Evolutionary conservation across 2,329 filamentous ascomycete genomes (phyloP).

Genomic region (Karstenula rhodostoma): DNA sequence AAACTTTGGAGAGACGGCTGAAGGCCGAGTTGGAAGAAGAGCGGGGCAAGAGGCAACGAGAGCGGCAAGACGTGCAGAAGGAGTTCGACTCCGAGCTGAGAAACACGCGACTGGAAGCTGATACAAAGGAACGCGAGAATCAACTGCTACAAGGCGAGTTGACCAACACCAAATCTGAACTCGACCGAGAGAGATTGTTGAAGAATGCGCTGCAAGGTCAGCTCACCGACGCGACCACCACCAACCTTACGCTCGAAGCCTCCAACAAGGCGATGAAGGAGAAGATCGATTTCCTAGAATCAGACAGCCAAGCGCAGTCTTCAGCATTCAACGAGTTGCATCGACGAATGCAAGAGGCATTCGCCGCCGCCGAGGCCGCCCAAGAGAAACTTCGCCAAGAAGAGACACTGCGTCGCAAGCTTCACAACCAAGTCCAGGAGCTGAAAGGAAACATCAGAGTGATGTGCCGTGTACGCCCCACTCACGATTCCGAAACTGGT

Average conservation of each 20-base stretch:
- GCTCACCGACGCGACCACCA: conserved; percentile 50
- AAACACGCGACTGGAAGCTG: conserved; percentile 59
- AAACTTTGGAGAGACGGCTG: conserved; percentile 69
- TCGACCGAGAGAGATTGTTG: conserved; percentile 67
- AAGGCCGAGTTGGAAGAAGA: conserved; percentile 74
- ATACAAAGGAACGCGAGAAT: conserved; percentile 64
- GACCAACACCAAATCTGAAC: conserved; percentile 54
- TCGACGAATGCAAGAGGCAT: conserved; percentile 78
- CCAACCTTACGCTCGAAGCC: conserved; percentile 70
- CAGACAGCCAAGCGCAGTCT: conserved; percentile 87
- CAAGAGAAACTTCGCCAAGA: conserved; percentile 87
- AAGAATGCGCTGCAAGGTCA: conserved; percentile 66
- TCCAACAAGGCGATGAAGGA: conserved; percentile 78
- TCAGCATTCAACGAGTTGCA: conserved; percentile 85
- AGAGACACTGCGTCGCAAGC: conserved; percentile 85
- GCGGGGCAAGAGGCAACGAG: conserved; percentile 62
- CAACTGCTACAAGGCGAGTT: conserved; percentile 59
- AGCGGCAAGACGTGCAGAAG: conserved; percentile 68
- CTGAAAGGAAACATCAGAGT: conserved; percentile 98
- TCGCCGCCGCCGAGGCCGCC: conserved; percentile 72
- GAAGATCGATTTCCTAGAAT: conserved; percentile 88
- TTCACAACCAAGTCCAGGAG: conserved; percentile 98
- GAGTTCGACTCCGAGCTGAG: conserved; percentile 58
- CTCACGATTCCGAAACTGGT: conserved; percentile 65
- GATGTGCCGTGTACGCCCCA: conserved; percentile 92